A percentile compares a stretch with the other conserved stretches of the same genome.
Evolutionary conservation across 2,329 filamentous ascomycete species (phyloP).

Genomic region (Ophiostoma pallidulum): DNA sequence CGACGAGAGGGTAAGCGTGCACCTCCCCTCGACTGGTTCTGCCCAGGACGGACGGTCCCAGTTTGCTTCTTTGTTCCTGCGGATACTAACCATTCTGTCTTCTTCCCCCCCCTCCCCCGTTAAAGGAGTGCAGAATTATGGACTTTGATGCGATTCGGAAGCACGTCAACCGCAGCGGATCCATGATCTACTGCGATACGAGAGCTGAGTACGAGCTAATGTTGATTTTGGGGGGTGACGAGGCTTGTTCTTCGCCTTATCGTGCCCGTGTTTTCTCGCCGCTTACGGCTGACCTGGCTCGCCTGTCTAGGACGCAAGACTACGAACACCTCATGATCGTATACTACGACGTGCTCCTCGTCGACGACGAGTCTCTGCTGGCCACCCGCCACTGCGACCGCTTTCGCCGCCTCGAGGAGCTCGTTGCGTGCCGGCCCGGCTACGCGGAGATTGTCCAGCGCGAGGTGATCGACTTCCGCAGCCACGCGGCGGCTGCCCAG

Average conservation of each 20-base stretch:
- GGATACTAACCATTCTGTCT: too few species aligned
- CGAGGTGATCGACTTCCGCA: conserved; percentile 57
- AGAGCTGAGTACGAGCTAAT: background rate
- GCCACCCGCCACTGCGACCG: conserved; percentile 47
- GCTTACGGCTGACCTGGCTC: background rate
- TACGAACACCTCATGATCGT: conserved; percentile 53
- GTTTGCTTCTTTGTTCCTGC: too few species aligned
- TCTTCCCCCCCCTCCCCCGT: too few species aligned
- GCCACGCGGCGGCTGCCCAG: conserved; percentile 37
- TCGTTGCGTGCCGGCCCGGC: conserved; percentile 46
- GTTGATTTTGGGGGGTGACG: too few species aligned
- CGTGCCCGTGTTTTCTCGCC: background rate
- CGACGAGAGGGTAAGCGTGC: conserved; percentile 53
- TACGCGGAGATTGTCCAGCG: conserved; percentile 58
- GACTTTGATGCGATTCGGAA: conserved; percentile 78
- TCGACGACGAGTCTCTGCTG: conserved; percentile 45
- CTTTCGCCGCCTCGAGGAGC: conserved; percentile 46
- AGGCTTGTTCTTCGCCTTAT: too few species aligned
- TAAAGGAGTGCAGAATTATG: conserved; percentile 49
- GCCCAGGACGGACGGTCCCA: too few species aligned
- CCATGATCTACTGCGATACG: conserved; percentile 14
- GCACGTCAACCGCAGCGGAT: conserved; percentile 64
- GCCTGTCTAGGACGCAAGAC: conserved; percentile 33
- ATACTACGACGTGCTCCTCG: conserved; percentile 48
- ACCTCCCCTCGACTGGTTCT: too few species aligned